Evolutionary conservation across 2,329 filamentous ascomycete genomes (phyloP), one percentile per base, ranked within the genome.

Genomic region (Graphilbum sp.): DNA sequence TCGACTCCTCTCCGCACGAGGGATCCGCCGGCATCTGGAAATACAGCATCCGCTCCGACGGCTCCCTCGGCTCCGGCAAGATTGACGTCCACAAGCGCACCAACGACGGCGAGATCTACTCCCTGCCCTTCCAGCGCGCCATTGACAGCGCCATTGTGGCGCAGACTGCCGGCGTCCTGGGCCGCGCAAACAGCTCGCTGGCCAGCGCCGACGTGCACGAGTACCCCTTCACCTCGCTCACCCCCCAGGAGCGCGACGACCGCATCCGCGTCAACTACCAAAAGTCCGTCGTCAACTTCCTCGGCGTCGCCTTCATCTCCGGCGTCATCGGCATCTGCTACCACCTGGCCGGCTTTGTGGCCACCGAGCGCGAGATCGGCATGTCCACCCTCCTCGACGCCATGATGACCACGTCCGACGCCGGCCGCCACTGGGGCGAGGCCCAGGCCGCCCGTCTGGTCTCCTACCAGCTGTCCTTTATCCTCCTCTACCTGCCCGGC

Each of bases 311-410:
- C 1, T 85, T 92, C 51, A 75, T 92, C 49, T 72, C 86, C 36
- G 79, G 76, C 17, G 69, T 90, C 39, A 75, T 90, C 34, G 84
- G 83, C 39, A 71, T 94, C 20, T 79, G 78, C 29, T 95, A 94
- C 53, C 86, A 95, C 50, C 64, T 93, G 40, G 83, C 84, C 0
- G 87, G 87, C 9, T 75, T 87, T 49, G 78, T 93, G 53, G 86
- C 87, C 8, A 75, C 77, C 2, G 87, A 95, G 58, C 67, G 87
- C 40, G 87, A 95, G 60, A 65, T 75, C 15, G 87, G 86, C 41
- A 90, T 94, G 70, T 83, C 83, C 5, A 82, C 86, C 45, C 64
- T 95, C 21, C 74, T 95, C 32, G 87, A 95, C 56, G 79, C 84
- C 39, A 94, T 93, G 84, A 87, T 90, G 66, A 79, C 83, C 1